These are phyloP conservation scores for Boletellus ananas DNA, from an alignment of 768 basidiomycete genomes.

Conservation along the genomic window DNA sequence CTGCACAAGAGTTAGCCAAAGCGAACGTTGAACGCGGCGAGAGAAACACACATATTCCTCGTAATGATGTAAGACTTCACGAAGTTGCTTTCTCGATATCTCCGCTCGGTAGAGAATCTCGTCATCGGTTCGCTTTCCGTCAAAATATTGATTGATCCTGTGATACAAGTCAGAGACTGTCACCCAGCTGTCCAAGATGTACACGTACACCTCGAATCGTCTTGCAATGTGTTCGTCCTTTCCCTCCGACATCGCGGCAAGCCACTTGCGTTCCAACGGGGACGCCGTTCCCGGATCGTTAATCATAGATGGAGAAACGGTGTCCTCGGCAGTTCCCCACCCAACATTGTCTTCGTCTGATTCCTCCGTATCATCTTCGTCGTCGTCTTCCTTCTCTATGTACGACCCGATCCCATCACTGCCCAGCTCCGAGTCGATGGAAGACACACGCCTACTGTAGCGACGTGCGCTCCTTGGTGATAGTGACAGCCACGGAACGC, in stretches of 20 bases:
- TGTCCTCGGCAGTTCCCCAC: constrained; percentile 49
- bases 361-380: constrained; percentile 35
- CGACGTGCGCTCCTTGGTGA: constrained; percentile 53
- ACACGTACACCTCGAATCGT: constrained; percentile 73
- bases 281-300: constrained; percentile 80
- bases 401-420: constrained; percentile 35
- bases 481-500: constrained; percentile 47
- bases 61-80: constrained; percentile 80
- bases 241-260: constrained; percentile 86
- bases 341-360: constrained; percentile 46
- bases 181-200: not conserved
- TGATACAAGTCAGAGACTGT: not conserved
- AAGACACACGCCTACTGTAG: constrained; percentile 43
- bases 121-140: constrained; percentile 87
- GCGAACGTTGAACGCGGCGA: not conserved
- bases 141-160: constrained; percentile 91
- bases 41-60: constrained; percentile 69
- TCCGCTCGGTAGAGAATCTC: constrained; percentile 91
- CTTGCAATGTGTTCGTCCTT: constrained; percentile 66
- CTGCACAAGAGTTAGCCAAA: constrained; percentile 21
- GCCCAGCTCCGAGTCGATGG: constrained; percentile 43
- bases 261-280: constrained; percentile 74
- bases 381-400: constrained; percentile 32
- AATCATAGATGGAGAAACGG: constrained; percentile 62
- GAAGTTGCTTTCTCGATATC: constrained; percentile 77